Conservation (phyloP, 805 yeast species). For the Wickerhamomyces hampshirensis region DNA sequence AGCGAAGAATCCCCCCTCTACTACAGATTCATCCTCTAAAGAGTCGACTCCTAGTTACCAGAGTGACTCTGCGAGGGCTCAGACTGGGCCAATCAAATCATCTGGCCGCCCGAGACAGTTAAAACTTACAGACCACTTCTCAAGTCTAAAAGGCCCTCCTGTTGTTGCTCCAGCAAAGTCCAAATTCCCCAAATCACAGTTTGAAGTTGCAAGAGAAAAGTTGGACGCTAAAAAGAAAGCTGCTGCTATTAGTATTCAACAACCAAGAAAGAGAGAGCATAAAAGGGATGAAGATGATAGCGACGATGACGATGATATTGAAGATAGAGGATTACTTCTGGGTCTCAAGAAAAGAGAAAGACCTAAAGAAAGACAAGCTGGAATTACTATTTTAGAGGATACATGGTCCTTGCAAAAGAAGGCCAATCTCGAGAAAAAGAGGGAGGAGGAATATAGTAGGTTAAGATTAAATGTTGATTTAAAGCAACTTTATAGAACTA, state of each 20-base stretch:
- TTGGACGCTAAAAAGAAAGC: conserved; percentile 15
- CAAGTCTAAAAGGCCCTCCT: conserved; percentile 26
- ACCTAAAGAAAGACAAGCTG: conserved; percentile 21
- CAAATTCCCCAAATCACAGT: conserved; percentile 29
- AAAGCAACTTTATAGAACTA: conserved; percentile 63
- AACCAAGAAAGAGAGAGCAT: conserved; percentile 6
- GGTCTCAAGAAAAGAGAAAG: conserved; percentile 25
- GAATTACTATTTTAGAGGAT: conserved; percentile 30
- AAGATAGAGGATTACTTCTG: conserved; percentile 27
- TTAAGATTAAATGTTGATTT: conserved; percentile 72
- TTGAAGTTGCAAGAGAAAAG: conserved; percentile 35
- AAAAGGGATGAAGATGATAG: conserved; percentile 7
- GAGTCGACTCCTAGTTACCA: background rate
- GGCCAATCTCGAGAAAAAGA: conserved; percentile 30
- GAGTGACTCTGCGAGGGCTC: conserved; percentile 15
- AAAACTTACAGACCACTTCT: conserved; percentile 32
- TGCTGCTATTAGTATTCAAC: conserved; percentile 42
- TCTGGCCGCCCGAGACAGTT: conserved; percentile 25
- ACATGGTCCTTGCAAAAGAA: conserved; percentile 29
- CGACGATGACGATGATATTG: conserved; percentile 26
- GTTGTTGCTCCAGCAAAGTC: conserved; percentile 23
- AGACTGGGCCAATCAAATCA: conserved; percentile 12
- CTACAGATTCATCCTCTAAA: background rate
- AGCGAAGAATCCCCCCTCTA: conserved; percentile 17
- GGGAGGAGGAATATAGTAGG: conserved; percentile 75